A percentile compares a stretch with the other conserved stretches of the same genome.
Conservation (phyloP, 257 asterid species). For the Knoxia roxburghii region DNA sequence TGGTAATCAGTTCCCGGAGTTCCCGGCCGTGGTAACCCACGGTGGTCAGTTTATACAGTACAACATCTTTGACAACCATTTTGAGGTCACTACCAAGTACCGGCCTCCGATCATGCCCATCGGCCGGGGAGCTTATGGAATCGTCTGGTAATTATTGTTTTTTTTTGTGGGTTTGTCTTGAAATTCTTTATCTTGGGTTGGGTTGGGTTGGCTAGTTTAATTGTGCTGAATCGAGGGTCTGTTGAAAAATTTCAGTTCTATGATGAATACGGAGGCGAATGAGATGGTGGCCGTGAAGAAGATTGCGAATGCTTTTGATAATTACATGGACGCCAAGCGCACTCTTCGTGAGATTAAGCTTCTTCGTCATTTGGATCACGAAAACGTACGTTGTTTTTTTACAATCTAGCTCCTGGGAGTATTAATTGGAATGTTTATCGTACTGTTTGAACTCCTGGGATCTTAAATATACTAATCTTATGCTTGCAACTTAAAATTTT, state of each 20-base stretch:
- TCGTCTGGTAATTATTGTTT: constrained; percentile 55
- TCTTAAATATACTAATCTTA: background rate
- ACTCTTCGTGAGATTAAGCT: constrained; percentile 94
- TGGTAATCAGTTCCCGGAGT: constrained; percentile 58
- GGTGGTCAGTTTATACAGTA: constrained; percentile 76
- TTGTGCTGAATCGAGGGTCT: background rate
- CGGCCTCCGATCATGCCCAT: constrained; percentile 88
- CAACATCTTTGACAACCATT: constrained; percentile 61
- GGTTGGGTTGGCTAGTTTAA: background rate
- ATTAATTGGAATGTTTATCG: background rate
- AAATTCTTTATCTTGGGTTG: background rate
- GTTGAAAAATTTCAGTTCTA: constrained; percentile 50
- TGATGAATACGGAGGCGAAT: constrained; percentile 71
- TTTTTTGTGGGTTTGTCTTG: background rate
- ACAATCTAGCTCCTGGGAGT: too few species aligned
- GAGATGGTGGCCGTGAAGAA: constrained; percentile 98
- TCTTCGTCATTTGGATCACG: constrained; percentile 93
- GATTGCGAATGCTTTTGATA: constrained; percentile 88
- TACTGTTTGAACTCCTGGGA: background rate
- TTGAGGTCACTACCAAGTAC: constrained; percentile 76
- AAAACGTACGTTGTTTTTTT: constrained; percentile 58
- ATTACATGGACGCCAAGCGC: constrained; percentile 90
- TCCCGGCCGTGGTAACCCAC: constrained; percentile 60
- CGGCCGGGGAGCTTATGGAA: constrained; percentile 98
- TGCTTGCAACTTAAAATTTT: background rate